Evolutionary conservation across 352 stramenopile species (phyloP), one percentile per base, ranked within the genome.

Genomic region (Globisporangium canariense): DNA sequence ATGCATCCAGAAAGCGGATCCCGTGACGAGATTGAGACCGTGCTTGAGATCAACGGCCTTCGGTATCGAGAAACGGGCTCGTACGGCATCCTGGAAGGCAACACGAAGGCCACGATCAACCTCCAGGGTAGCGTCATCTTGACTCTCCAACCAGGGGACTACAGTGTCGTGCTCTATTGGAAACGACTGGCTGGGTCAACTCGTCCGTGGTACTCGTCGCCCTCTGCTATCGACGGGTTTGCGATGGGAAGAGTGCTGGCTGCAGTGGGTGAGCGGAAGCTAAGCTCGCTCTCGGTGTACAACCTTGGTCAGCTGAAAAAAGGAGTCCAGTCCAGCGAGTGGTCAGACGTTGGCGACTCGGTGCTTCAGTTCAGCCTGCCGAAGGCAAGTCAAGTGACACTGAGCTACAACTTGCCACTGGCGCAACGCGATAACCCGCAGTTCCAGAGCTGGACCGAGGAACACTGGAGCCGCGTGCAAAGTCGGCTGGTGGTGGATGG

Each of bases 261-360:
- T 40, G 85, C 65, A 1, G 63, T 93, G 32, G 78, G 81, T 0
- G 77, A 91, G 57, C 68, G 68, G 38, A 62, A 64, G 22, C 55
- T 86, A 18, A 62, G 83, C 22, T 71, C 68, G 2, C 65, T 91
- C 11, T 89, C 85, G 0, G 69, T 89, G 6, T 93, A 91, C 54
- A 68, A 74, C 56, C 65, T 90, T 20, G 61, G 79, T 9, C 71
- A 85, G 41, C 81, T 74, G 57, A 50, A 75, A 7, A 51, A 70
- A 40, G 25, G 60, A 14, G 59, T 75, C 32, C 41, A 76, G 1
- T 45, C 76, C 1, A 69, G 74, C 4, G 62, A 83, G 7, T 93
- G 85, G 85, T 93, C 82, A 1, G 82, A 91, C 53, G 85, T 93
- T 20, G 85, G 85, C 18, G 76, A 90, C 53, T 91, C 85, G 16